Conservation (phyloP, 306 rosid genomes). For the Adenanthera pavonina region DNA sequence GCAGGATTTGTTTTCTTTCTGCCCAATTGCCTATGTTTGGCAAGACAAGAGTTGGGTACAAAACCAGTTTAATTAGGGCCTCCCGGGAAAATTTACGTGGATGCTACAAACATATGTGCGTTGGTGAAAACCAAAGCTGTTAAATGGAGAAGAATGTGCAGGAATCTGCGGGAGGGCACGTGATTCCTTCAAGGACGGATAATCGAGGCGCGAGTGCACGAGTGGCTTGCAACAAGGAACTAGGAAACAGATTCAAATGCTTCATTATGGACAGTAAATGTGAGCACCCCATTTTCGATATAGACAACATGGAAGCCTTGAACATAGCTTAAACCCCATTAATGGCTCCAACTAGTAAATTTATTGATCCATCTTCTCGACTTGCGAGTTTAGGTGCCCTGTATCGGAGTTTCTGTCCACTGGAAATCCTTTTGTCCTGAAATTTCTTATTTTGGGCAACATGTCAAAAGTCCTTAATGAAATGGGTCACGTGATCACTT, state of each 20-base stretch:
- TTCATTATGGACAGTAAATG: slow-evolving; percentile 23
- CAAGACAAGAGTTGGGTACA: slow-evolving; percentile 10
- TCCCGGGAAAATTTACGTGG: slow-evolving; percentile 5
- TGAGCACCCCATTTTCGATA: slow-evolving; percentile 13
- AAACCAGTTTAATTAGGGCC: not conserved
- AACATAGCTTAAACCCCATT: not conserved
- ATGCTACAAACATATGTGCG: not conserved
- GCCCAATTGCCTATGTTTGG: slow-evolving; percentile 15
- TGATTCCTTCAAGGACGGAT: slow-evolving; percentile 41
- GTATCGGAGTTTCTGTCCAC: not conserved
- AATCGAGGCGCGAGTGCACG: slow-evolving; percentile 23
- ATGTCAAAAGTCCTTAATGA: slow-evolving; percentile 2
- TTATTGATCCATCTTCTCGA: slow-evolving; percentile 1
- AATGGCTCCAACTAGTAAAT: slow-evolving; percentile 27
- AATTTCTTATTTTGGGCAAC: not conserved
- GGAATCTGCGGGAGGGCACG: slow-evolving; percentile 40
- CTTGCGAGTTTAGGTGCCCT: not conserved
- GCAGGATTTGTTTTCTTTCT: slow-evolving; percentile 11
- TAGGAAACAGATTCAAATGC: slow-evolving; percentile 23
- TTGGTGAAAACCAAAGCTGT: slow-evolving; percentile 11
- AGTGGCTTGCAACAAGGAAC: slow-evolving; percentile 16
- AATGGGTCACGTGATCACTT: slow-evolving; percentile 61
- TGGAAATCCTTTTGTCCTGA: not conserved
- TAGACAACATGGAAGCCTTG: not conserved
- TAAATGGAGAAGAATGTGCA: not conserved